Conservation (phyloP, 1,284 basidiomycete species). For the Schizopora paradoxa region DNA sequence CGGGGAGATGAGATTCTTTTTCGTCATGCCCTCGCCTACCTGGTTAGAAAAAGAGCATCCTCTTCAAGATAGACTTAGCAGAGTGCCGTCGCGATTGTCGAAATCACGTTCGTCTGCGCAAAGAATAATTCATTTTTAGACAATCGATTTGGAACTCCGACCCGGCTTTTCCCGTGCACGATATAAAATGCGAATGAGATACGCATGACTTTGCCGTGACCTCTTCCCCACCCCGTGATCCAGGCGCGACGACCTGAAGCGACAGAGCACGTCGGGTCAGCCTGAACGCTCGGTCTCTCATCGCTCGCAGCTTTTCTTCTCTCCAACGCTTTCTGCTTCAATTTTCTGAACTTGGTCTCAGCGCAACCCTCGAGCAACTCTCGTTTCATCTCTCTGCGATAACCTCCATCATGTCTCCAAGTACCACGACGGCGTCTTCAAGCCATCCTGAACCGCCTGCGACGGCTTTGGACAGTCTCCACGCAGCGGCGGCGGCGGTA, state of each 20-base stretch:
- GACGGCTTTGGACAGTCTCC: neutral
- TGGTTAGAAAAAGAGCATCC: no score
- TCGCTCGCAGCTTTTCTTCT: neutral
- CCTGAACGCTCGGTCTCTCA: neutral
- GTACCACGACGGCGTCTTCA: neutral
- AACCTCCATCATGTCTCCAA: neutral
- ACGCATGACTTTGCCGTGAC: constrained; percentile 17
- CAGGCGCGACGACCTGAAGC: constrained; percentile 1
- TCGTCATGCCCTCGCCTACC: no score
- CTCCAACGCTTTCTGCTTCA: neutral
- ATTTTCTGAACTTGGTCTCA: neutral
- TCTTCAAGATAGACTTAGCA: no score
- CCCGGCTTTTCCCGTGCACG: no score
- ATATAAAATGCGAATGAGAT: no score
- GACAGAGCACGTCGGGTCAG: constrained; percentile 4
- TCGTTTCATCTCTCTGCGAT: neutral
- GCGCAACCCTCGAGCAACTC: neutral
- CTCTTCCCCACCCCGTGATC: constrained; percentile 17
- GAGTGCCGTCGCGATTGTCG: no score
- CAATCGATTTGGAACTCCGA: no score
- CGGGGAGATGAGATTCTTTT: no score
- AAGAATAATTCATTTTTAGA: no score
- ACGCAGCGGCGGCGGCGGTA: neutral
- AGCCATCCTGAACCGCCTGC: neutral
- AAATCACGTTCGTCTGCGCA: no score